Base-by-base conservation (phyloP, 1,284 basidiomycete genomes). In the Tetrapyrgos nigripes region DNA sequence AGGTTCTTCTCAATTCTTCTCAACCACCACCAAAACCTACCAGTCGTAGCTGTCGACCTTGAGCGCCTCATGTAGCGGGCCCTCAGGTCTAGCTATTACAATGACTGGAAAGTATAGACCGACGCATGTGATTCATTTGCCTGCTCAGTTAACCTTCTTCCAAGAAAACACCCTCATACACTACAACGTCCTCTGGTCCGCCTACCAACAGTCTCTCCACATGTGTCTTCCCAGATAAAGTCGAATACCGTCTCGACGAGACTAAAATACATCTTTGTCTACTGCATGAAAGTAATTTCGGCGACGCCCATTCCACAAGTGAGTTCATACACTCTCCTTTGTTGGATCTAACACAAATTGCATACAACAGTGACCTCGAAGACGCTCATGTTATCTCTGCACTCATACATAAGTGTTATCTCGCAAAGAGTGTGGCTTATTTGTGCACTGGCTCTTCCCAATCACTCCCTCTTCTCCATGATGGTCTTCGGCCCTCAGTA, bases 141-240 rank as follows among this genome's bases (percentile, higher is more conserved):
- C 92, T 50, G 92, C 93, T 52, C 31, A 93, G 88, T 81, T 91
- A 56, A 92, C 91, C 23, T 95, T 96, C 81, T 81, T 96, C 24
- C 87, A 93, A 37, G 94, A 96, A 68, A 97, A 96, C 74, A 83
- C 90, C 66, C 82, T 93, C 59, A 96, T 97, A 77, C 96, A 97
- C 75, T 92, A 96, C 71, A 93, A 94, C 70, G 86, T 97, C 47
- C 82, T 96, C 27, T 85, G 94, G 69, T 81, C 83, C 27, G 81
- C 93, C 3, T 83, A 93, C 70, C 79, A 86, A 62, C 77, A 80
- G 93, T 68, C 85, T 94, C 28, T 94, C 93, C 14, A 94, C 92
- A 26, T 94, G 93, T 70, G 91, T 96, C 40, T 95, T 93, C 77
- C 92, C 93, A 0, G 93, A 94, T 74, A 89, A 92, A 70, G 89